Percentiles rank a stretch among this genome's conserved stretches.
phyloP scores from a whole-genome alignment of 2,329 filamentous ascomycete species.

The Huntiella bhutanensis region DNA sequence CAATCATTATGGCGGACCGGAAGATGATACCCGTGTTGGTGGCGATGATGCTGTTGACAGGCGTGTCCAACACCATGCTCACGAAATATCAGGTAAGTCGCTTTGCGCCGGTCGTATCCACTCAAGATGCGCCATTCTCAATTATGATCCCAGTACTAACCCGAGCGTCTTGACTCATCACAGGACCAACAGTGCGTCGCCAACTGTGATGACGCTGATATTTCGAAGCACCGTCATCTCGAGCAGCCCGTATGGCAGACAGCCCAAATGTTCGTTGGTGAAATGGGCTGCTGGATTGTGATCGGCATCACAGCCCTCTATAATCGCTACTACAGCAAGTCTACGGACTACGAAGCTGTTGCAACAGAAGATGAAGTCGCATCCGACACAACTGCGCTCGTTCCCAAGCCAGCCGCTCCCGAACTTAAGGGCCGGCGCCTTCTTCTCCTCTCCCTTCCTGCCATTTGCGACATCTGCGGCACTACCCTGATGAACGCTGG shows the following conservation, averaged over 20 bases:
- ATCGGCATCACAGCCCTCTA: slow-evolving; percentile 52
- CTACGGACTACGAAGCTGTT: slow-evolving; percentile 48
- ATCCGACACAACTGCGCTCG: slow-evolving; percentile 18
- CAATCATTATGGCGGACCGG: slow-evolving; percentile 44
- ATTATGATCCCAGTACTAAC: not conserved
- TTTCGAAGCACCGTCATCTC: slow-evolving; percentile 51
- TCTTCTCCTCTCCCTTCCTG: slow-evolving; percentile 60
- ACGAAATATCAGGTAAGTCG: slow-evolving; percentile 76
- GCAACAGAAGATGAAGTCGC: slow-evolving; percentile 26
- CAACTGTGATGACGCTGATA: slow-evolving; percentile 58
- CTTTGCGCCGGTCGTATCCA: not conserved
- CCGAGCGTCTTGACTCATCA: not conserved
- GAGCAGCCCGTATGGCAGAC: slow-evolving; percentile 95
- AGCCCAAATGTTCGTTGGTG: slow-evolving; percentile 93
- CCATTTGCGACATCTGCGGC: slow-evolving; percentile 82
- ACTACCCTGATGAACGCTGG: slow-evolving; percentile 97
- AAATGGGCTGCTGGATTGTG: slow-evolving; percentile 91
- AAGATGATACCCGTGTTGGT: slow-evolving; percentile 68
- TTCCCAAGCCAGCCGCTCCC: slow-evolving; percentile 32
- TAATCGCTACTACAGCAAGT: slow-evolving; percentile 29
- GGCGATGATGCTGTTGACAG: slow-evolving; percentile 89
- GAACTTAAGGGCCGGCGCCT: slow-evolving; percentile 54
- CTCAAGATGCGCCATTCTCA: not conserved
- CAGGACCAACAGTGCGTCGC: slow-evolving; percentile 94
- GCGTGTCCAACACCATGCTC: slow-evolving; percentile 88